Evolutionary conservation across 192 early-diverging fungal species (phyloP), one percentile per base, ranked within the genome.

Genomic region (Backusella westeae): DNA sequence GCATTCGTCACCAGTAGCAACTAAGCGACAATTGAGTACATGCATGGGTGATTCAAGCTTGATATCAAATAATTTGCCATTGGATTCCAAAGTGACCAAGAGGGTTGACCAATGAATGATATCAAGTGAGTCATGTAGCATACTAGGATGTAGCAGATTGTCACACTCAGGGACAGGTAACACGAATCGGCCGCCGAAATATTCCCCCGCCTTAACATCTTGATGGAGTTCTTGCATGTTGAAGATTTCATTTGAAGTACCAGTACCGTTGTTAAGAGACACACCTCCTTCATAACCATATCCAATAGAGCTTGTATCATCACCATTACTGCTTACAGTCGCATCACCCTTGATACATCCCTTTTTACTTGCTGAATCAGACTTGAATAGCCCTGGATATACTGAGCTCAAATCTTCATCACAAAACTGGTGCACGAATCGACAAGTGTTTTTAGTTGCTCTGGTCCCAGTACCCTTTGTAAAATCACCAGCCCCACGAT

Each of bases 11-110:
- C 72, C 76, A 2, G 53, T 35, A 36, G 71, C 35, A 8, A 73
- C 79, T 17, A 80, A n/a, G 6, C 79, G 79, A 52, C 79, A 80
- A 29, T 76, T 44, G 17, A 80, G 67, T 7, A 80, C 65, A 46
- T 69, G 71, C 10, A 73, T 68, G 6, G 71, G 75, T 12, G 74
- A 73, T 39, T 80, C 79, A 9, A 80, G 26, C 1, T 38, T 14
- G 2, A 76, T 34, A 26, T 80, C 75, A 23, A 72, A 67, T 3
- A 6, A 35, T n/a, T 69, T 35, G 10, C 71, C 71, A 15, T 77
- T 65, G n/a, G 41, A 44, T 32, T 73, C 71, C 9, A 80, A 15
- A 5, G 21, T 35, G 1, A 74, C 71, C 4, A 56, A 53, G 9
- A 80, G 32, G 1, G 69, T 66, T 3, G 67, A 53, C 79, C 79